Conservation (phyloP, 805 yeast species). For the Candida endomychidarum region DNA sequence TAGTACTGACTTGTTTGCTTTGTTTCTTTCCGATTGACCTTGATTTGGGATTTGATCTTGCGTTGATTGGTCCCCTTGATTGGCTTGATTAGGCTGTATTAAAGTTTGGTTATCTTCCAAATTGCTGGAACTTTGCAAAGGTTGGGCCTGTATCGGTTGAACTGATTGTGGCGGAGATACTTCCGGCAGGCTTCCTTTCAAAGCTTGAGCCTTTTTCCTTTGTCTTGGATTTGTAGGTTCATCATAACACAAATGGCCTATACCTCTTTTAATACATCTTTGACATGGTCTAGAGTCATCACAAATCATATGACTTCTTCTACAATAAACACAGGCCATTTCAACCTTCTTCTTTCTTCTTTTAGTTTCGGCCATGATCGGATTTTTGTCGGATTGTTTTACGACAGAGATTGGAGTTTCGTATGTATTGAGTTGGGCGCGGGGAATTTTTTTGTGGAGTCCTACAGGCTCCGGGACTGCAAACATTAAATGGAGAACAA, state of each 20-base stretch:
- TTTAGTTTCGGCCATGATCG: slow-evolving; percentile 11
- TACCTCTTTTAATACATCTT: slow-evolving; percentile 82
- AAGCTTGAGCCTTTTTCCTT: slow-evolving; percentile 36
- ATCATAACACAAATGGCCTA: slow-evolving; percentile 83
- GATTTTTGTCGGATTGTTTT: background rate
- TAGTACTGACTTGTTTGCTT: slow-evolving; percentile 26
- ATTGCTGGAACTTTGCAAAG: slow-evolving; percentile 4
- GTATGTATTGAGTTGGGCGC: too few relatives aligned
- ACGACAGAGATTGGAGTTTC: too few relatives aligned
- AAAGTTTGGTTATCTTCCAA: background rate
- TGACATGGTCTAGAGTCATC: slow-evolving; percentile 76
- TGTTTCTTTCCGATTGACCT: slow-evolving; percentile 9
- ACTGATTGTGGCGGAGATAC: slow-evolving; percentile 5
- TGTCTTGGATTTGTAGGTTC: slow-evolving; percentile 53
- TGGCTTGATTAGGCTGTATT: background rate
- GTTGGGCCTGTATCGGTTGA: slow-evolving; percentile 7
- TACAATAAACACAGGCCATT: slow-evolving; percentile 84
- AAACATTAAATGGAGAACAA: background rate
- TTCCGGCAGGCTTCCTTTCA: slow-evolving; percentile 11
- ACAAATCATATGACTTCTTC: slow-evolving; percentile 93
- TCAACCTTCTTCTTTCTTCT: slow-evolving; percentile 52
- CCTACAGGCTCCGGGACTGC: slow-evolving; percentile 4
- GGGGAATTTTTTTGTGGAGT: slow-evolving; percentile 9
- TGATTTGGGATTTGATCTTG: background rate
- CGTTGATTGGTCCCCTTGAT: background rate